Conservation (phyloP, 306 rosid species). For the Datisca glomerata region DNA sequence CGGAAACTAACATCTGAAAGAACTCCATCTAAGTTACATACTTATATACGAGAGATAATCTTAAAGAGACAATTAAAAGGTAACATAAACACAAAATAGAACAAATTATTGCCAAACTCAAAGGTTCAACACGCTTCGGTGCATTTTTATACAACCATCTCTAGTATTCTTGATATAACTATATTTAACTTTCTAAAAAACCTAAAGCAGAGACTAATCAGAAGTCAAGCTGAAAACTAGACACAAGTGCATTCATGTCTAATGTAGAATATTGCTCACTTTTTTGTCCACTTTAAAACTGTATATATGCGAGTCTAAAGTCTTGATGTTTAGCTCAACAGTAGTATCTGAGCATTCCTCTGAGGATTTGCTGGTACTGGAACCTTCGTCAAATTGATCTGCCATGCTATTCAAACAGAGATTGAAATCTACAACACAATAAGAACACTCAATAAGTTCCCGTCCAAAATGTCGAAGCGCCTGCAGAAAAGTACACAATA, state of each 20-base stretch:
- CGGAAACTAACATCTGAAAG: conserved; percentile 66
- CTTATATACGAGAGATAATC: no score
- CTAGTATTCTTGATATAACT: background rate
- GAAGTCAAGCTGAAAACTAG: background rate
- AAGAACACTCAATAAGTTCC: no score
- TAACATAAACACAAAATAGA: no score
- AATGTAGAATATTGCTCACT: conserved; percentile 26
- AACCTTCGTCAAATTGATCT: conserved; percentile 44
- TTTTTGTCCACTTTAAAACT: conserved; percentile 69
- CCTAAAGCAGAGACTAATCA: background rate
- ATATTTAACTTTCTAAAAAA: background rate
- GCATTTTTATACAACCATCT: background rate
- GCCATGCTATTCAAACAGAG: conserved; percentile 48
- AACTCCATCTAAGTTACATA: no score
- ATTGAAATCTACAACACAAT: no score
- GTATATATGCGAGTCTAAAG: conserved; percentile 67
- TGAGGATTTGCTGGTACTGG: conserved; percentile 35
- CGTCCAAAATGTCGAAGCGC: background rate
- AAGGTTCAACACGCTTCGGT: background rate
- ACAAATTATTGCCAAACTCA: background rate
- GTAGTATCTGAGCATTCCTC: conserved; percentile 47
- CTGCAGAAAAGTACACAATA: background rate
- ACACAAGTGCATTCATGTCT: background rate
- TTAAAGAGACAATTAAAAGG: no score
- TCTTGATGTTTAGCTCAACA: conserved; percentile 81